Percentiles rank a stretch among this genome's conserved stretches.
phyloP scores from a whole-genome alignment of 768 basidiomycete species.

The Rhodotorula sphaerocarpa region DNA sequence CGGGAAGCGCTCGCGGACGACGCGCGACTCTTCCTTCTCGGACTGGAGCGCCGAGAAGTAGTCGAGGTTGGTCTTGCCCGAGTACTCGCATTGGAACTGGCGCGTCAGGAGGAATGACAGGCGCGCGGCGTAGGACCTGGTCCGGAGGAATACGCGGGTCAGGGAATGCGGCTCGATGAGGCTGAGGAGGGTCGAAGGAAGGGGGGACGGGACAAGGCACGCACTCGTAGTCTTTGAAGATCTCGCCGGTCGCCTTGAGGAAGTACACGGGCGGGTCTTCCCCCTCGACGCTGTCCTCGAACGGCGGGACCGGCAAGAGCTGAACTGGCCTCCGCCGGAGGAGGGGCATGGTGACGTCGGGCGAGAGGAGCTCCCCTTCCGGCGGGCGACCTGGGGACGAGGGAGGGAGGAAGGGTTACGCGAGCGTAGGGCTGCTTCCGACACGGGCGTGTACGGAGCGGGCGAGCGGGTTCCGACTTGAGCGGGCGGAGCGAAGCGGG shows the following conservation, averaged over 20 bases:
- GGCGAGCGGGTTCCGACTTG: background rate
- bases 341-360: conserved; percentile 38
- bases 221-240: conserved; percentile 93
- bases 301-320: conserved; percentile 40
- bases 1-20: conserved; percentile 83
- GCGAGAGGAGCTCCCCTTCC: background rate
- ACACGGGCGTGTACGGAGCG: background rate
- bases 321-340: conserved; percentile 43
- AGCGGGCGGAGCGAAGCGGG: too few species aligned
- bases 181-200: background rate
- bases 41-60: conserved; percentile 91
- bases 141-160: too few species aligned
- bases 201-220: conserved; percentile 41
- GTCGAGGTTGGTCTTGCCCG: conserved; percentile 83
- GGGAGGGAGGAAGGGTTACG: too few species aligned
- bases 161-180: conserved; percentile 4
- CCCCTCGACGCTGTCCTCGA: conserved; percentile 17
- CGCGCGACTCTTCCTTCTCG: conserved; percentile 78
- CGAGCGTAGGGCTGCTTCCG: too few species aligned
- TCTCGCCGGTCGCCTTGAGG: conserved; percentile 89
- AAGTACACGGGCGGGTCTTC: conserved; percentile 74
- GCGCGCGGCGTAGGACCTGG: conserved; percentile 74
- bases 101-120: conserved; percentile 90
- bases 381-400: background rate
- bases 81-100: conserved; percentile 95